Evolutionary conservation across 192 early-diverging fungal genomes (phyloP).

Genomic region (Coemansia guatemalensis): DNA sequence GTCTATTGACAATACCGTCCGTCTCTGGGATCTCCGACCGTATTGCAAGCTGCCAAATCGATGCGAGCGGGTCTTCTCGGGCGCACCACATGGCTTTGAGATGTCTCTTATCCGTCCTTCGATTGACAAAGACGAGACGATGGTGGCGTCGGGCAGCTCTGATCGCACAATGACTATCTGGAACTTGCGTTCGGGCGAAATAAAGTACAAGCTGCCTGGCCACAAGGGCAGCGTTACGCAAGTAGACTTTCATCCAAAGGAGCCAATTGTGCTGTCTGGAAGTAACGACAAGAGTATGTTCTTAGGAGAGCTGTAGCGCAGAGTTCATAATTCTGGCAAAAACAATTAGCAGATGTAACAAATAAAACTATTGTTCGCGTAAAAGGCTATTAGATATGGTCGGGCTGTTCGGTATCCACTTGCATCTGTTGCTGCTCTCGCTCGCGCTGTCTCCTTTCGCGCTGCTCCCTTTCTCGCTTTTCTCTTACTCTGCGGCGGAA

Average conservation of each 20-base stretch:
- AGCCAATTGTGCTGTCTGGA: slow-evolving; percentile 80
- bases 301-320: slow-evolving; percentile 69
- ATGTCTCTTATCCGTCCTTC: slow-evolving; percentile 89
- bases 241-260: slow-evolving; percentile 89
- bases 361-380: not conserved
- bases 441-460: not conserved
- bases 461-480: slow-evolving; percentile 29
- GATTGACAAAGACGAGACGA: slow-evolving; percentile 83
- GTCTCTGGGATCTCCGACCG: slow-evolving; percentile 94
- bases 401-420: not conserved
- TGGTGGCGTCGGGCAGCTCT: slow-evolving; percentile 81
- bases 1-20: slow-evolving; percentile 92
- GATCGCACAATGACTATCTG: slow-evolving; percentile 92
- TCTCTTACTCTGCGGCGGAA: slow-evolving; percentile 42
- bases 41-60: slow-evolving; percentile 69
- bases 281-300: slow-evolving; percentile 90
- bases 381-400: not conserved
- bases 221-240: slow-evolving; percentile 94
- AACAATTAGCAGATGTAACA: not conserved
- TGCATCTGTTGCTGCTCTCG: slow-evolving; percentile 16
- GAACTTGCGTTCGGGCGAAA: slow-evolving; percentile 73
- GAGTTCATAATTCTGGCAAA: not conserved
- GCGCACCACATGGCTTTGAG: slow-evolving; percentile 94
- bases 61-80: slow-evolving; percentile 73
- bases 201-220: slow-evolving; percentile 92